Percentiles rank a stretch among this genome's conserved stretches.
Conservation (phyloP, 352 stramenopile genomes). For the Pythium brachiatum region DNA sequence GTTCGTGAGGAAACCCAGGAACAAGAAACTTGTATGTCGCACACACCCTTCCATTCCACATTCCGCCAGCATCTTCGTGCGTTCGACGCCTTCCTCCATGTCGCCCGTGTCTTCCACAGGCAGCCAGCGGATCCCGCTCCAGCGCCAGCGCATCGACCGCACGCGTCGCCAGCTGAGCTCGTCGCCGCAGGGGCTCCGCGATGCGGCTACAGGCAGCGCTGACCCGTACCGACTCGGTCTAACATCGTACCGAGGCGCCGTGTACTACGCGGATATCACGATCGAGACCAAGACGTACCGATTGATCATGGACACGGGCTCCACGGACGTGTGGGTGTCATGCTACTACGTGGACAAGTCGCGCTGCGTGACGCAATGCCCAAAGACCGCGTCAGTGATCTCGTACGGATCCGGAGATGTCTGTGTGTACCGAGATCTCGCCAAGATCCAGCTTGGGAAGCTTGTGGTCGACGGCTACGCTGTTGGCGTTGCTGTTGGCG, state of each 20-base stretch:
- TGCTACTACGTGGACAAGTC: constrained; percentile 48
- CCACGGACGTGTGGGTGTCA: constrained; percentile 75
- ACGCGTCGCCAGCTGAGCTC: constrained; percentile 1
- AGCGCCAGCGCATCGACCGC: constrained; percentile 9
- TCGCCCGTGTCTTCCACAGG: neutral
- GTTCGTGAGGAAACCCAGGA: neutral
- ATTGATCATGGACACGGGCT: constrained; percentile 73
- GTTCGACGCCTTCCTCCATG: neutral
- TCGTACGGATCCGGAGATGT: constrained; percentile 64
- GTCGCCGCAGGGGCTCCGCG: neutral
- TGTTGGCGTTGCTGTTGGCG: constrained; percentile 50
- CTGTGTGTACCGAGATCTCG: constrained; percentile 47
- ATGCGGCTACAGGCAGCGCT: neutral
- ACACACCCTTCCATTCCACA: neutral
- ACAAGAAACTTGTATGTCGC: neutral
- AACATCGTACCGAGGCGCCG: constrained; percentile 54
- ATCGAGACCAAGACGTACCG: constrained; percentile 41
- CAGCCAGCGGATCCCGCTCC: constrained; percentile 9
- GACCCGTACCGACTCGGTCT: constrained; percentile 30
- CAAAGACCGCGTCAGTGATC: constrained; percentile 37
- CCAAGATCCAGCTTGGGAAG: constrained; percentile 44
- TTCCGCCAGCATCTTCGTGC: too few relatives aligned
- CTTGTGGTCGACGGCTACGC: constrained; percentile 46
- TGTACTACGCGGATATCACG: constrained; percentile 62
- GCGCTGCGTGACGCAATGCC: constrained; percentile 47